Conservation (phyloP, 1,284 basidiomycete species). For the Tilletia horrida region DNA sequence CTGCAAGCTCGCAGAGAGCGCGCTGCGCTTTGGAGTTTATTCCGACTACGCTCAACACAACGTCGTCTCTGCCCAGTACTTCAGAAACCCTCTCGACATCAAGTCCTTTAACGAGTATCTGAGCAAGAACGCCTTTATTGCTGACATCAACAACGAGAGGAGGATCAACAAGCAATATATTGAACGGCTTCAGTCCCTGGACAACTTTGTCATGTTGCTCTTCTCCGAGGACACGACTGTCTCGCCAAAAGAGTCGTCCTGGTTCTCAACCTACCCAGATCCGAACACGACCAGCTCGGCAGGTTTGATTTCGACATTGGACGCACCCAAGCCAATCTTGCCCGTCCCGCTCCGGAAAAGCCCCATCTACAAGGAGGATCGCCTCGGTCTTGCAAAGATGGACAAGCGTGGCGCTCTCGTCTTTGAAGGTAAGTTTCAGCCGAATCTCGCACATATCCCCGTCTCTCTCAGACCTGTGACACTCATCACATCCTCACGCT, state of each 20-base stretch:
- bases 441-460: background rate
- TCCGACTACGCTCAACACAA: constrained; percentile 56
- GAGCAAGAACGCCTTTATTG: constrained; percentile 61
- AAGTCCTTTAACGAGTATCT: constrained; percentile 70
- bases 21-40: constrained; percentile 73
- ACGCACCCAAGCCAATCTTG: background rate
- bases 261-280: constrained; percentile 47
- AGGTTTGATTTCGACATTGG: background rate
- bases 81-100: constrained; percentile 64
- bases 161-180: constrained; percentile 44
- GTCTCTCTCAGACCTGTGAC: background rate
- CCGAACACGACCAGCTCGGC: constrained; percentile 25
- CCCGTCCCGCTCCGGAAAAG: constrained; percentile 70
- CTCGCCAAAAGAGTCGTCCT: constrained; percentile 45
- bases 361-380: constrained; percentile 76
- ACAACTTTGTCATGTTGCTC: constrained; percentile 54
- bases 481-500: background rate
- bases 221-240: constrained; percentile 50
- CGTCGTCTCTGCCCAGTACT: constrained; percentile 63
- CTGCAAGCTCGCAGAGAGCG: constrained; percentile 64
- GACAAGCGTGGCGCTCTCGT: constrained; percentile 65
- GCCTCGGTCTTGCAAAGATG: constrained; percentile 76
- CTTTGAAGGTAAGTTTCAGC: constrained; percentile 29
- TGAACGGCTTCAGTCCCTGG: constrained; percentile 40
- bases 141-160: constrained; percentile 56